A percentile compares a stretch with the other conserved stretches of the same genome.
These are phyloP conservation scores for Crithidia sp. DNA, from an alignment of 208 protist genomes.

Conservation along the genomic window DNA sequence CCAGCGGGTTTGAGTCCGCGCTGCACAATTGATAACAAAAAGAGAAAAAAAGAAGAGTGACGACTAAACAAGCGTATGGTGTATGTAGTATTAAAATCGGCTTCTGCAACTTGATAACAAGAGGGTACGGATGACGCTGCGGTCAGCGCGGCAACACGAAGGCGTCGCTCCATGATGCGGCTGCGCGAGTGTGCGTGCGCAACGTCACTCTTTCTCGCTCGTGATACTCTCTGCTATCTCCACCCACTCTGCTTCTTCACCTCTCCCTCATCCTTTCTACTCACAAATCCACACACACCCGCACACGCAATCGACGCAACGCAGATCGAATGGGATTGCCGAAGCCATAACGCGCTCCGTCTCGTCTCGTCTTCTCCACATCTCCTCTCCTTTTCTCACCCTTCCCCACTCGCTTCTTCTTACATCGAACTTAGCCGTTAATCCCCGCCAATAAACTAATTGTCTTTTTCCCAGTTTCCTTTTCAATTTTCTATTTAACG, in stretches of 20 bases:
- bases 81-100: too few species aligned
- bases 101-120: too few species aligned
- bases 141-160: too few species aligned
- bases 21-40: too few species aligned
- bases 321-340: not conserved
- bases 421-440: not conserved
- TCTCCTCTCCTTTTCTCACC: not conserved
- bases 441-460: not conserved
- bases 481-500: not conserved
- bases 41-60: too few species aligned
- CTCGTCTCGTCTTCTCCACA: not conserved
- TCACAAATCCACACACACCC: too few species aligned
- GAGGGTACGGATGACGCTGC: too few species aligned
- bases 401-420: not conserved
- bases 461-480: constrained; percentile 5
- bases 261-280: too few species aligned
- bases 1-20: too few species aligned
- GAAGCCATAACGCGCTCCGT: not conserved
- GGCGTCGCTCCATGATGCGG: not conserved
- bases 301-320: too few species aligned
- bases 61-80: too few species aligned
- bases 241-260: too few species aligned
- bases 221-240: not conserved
- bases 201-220: not conserved
- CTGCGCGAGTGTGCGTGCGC: not conserved